Conservation (phyloP, 345 rosid species). For the Crucihimalaya himalaica region DNA sequence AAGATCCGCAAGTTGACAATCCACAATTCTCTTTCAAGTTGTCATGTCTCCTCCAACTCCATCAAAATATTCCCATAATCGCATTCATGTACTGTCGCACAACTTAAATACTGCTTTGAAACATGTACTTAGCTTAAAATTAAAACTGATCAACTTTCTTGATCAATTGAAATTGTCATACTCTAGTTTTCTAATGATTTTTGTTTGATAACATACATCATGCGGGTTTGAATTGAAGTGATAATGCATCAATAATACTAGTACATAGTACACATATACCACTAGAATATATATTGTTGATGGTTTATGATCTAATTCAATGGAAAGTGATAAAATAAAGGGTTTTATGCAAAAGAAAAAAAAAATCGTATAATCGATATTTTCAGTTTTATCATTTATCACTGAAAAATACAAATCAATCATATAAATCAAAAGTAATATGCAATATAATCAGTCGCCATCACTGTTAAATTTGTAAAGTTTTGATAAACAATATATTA, state of each 20-base stretch:
- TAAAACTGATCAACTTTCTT: background rate
- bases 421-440: too few species aligned
- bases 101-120: background rate
- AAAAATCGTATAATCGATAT: too few species aligned
- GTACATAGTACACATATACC: too few species aligned
- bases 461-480: too few species aligned
- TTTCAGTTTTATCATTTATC: too few species aligned
- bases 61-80: constrained; percentile 34
- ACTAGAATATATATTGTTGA: too few species aligned
- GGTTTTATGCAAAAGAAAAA: too few species aligned
- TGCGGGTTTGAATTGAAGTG: background rate
- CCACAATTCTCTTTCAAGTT: constrained; percentile 34
- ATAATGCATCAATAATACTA: background rate
- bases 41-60: constrained; percentile 33
- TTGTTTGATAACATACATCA: background rate
- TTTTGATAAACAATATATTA: too few species aligned
- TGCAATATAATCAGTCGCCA: too few species aligned
- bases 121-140: background rate
- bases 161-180: background rate
- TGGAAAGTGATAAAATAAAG: too few species aligned
- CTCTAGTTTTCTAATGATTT: background rate
- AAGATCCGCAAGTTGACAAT: constrained; percentile 34
- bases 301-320: too few species aligned
- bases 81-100: background rate
- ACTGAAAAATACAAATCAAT: too few species aligned